phyloP scores from a whole-genome alignment of 768 basidiomycete species.

The Suillus spraguei region DNA sequence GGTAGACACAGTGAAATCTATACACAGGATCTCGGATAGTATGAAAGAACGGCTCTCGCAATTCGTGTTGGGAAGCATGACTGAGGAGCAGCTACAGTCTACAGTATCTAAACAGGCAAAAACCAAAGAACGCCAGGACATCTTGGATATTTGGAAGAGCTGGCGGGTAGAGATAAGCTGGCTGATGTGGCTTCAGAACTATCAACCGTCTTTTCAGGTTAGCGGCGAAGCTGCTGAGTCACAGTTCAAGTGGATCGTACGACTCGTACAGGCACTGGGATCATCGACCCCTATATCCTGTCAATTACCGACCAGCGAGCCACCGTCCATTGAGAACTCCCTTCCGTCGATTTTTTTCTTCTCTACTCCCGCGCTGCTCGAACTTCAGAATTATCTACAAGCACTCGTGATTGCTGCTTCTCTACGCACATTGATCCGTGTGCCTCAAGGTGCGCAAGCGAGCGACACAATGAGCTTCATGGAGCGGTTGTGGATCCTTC shows the following conservation, averaged over 20 bases:
- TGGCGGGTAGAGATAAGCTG: conserved; percentile 27
- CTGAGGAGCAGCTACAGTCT: conserved; percentile 56
- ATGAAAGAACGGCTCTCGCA: conserved; percentile 74
- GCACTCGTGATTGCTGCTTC: conserved; percentile 68
- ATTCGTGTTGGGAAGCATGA: conserved; percentile 66
- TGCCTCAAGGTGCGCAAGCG: conserved; percentile 12
- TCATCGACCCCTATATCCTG: conserved; percentile 43
- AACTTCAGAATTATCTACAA: conserved; percentile 70
- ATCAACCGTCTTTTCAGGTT: conserved; percentile 12
- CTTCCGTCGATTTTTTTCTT: conserved; percentile 74
- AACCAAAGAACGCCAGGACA: conserved; percentile 52
- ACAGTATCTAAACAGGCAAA: conserved; percentile 56
- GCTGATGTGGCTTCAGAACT: conserved; percentile 25
- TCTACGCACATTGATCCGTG: conserved; percentile 55
- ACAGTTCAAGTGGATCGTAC: conserved; percentile 45
- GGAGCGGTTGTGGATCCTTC: conserved; percentile 65
- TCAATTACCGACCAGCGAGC: conserved; percentile 29
- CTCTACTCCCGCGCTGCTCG: conserved; percentile 51
- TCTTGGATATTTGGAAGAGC: conserved; percentile 52
- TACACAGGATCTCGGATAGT: conserved; percentile 54
- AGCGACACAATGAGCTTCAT: conserved; percentile 43
- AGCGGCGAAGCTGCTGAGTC: conserved; percentile 18
- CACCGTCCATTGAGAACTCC: conserved; percentile 33
- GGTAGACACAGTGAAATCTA: conserved; percentile 47
- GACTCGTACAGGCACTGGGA: conserved; percentile 48